Evolutionary conservation across 805 yeast species (phyloP).

Genomic region (Priceomyces medius): DNA sequence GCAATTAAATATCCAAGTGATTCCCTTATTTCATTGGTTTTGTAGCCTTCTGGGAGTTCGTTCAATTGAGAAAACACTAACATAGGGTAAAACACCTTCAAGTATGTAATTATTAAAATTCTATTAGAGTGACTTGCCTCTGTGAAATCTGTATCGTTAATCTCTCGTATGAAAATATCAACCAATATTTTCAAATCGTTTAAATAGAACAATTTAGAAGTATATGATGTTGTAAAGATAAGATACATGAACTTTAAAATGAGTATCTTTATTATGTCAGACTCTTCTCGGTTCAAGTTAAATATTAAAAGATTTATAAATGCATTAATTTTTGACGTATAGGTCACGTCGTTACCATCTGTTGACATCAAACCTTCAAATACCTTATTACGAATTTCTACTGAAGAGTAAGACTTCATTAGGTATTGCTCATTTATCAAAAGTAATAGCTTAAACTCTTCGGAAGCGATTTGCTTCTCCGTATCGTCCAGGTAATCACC

Average conservation of each 20-base stretch:
- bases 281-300: conserved; percentile 74
- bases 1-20: conserved; percentile 49
- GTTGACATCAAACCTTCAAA: conserved; percentile 51
- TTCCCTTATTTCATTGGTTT: conserved; percentile 50
- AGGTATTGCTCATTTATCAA: conserved; percentile 86
- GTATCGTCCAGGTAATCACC: conserved; percentile 50
- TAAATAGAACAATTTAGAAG: conserved; percentile 69
- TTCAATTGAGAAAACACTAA: conserved; percentile 61
- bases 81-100: conserved; percentile 73
- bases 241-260: conserved; percentile 76
- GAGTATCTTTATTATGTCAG: conserved; percentile 69
- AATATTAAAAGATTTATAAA: conserved; percentile 58
- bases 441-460: conserved; percentile 67
- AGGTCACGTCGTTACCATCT: conserved; percentile 15
- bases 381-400: conserved; percentile 45
- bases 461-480: conserved; percentile 51
- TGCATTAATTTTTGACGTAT: conserved; percentile 49
- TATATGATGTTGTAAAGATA: conserved; percentile 63
- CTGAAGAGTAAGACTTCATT: conserved; percentile 48
- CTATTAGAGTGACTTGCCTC: conserved; percentile 62
- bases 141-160: conserved; percentile 63
- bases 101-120: conserved; percentile 43
- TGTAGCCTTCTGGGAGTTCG: conserved; percentile 52
- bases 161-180: conserved; percentile 79
- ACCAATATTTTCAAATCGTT: conserved; percentile 83